phyloP scores from a whole-genome alignment of 768 basidiomycete species.

The Macrolepiota albuminosa region DNA sequence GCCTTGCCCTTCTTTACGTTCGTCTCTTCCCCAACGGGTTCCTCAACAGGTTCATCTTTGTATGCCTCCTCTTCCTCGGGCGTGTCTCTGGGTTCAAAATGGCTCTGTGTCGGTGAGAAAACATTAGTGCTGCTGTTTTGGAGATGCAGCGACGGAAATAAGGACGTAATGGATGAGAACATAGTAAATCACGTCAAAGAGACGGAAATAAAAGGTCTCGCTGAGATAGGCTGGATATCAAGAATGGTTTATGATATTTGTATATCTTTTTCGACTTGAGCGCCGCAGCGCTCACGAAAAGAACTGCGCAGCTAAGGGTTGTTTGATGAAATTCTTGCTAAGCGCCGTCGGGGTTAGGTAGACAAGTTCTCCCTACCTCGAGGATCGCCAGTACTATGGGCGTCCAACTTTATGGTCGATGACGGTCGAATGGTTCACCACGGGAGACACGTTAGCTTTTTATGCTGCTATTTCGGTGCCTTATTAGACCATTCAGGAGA shows the following conservation, averaged over 20 bases:
- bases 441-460: neutral
- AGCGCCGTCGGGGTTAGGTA: neutral
- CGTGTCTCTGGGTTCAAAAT: slow-evolving; percentile 11
- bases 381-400: neutral
- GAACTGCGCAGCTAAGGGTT: neutral
- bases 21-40: slow-evolving; percentile 22
- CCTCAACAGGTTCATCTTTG: slow-evolving; percentile 15
- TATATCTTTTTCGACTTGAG: neutral
- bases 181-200: slow-evolving; percentile 5
- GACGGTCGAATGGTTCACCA: neutral
- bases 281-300: neutral
- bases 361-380: neutral
- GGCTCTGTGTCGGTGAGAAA: neutral
- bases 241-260: slow-evolving; percentile 6
- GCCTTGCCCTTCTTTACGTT: slow-evolving; percentile 37
- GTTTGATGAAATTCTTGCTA: neutral
- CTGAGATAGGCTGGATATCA: neutral
- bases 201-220: neutral
- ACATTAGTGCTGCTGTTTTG: slow-evolving; percentile 6
- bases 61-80: slow-evolving; percentile 18
- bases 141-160: slow-evolving; percentile 17
- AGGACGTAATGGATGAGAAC: slow-evolving; percentile 19
- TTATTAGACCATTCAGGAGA: neutral
- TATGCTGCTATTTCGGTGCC: neutral
- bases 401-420: neutral